A percentile compares a stretch with the other conserved stretches of the same genome.
Evolutionary conservation across 1,139 yeast species (phyloP).

Genomic region (Nadsonia commutata): DNA sequence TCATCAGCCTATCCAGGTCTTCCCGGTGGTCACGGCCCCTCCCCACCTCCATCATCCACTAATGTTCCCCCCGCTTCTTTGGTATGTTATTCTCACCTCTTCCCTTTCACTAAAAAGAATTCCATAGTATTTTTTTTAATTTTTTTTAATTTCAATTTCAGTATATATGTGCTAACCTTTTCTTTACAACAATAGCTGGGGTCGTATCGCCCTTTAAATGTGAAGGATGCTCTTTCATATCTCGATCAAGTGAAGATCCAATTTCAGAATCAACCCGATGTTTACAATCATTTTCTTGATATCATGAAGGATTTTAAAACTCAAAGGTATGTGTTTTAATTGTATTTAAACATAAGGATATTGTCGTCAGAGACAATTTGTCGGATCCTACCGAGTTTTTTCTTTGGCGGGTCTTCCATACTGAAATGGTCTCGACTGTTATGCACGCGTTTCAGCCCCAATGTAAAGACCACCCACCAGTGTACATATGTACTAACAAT

Average conservation of each 20-base stretch:
- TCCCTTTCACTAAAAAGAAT: too few relatives aligned
- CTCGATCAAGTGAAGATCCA: conserved; percentile 92
- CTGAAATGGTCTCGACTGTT: not conserved
- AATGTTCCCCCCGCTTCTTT: conserved; percentile 1
- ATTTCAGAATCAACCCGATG: conserved; percentile 85
- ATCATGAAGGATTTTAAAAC: conserved; percentile 98
- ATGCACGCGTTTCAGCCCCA: too few relatives aligned
- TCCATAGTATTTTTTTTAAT: not conserved
- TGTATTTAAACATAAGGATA: too few relatives aligned
- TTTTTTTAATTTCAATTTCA: not conserved
- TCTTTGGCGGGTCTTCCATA: not conserved
- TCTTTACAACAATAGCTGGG: conserved; percentile 7
- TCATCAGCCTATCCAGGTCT: conserved; percentile 5
- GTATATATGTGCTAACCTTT: not conserved
- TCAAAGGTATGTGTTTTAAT: conserved; percentile 39
- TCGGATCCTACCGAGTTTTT: not conserved
- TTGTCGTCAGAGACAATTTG: too few relatives aligned
- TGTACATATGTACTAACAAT: not conserved
- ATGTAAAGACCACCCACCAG: too few relatives aligned
- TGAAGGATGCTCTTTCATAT: conserved; percentile 89
- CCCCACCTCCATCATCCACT: conserved; percentile 4
- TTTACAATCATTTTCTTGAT: conserved; percentile 87
- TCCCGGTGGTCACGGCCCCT: conserved; percentile 2
- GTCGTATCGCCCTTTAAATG: conserved; percentile 78
- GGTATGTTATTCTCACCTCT: too few relatives aligned